Conservation (phyloP, 208 protist genomes). For the Trypanosoma platydactyli region DNA sequence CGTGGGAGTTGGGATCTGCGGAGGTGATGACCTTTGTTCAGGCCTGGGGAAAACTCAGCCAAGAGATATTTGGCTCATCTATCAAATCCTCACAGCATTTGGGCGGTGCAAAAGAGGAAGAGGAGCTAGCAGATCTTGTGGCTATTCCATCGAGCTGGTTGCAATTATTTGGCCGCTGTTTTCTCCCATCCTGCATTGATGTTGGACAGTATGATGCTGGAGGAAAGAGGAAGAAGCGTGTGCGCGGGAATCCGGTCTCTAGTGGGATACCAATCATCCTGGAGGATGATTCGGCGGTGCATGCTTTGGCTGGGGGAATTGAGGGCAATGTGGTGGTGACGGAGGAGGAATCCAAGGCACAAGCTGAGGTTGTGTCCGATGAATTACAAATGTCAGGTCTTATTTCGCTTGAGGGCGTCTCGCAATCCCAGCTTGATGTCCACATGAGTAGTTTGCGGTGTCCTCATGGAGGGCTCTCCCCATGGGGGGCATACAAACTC, state of each 20-base stretch:
- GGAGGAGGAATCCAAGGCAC: background rate
- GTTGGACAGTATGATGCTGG: slow-evolving; percentile 30
- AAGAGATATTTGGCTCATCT: slow-evolving; percentile 8
- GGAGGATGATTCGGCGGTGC: background rate
- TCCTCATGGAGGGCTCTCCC: slow-evolving; percentile 33
- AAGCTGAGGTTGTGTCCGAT: too few relatives aligned
- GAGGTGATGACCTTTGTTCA: slow-evolving; percentile 17
- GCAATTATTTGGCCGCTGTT: slow-evolving; percentile 53
- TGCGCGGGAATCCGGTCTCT: background rate
- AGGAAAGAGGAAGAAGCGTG: slow-evolving; percentile 37
- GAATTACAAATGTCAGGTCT: background rate
- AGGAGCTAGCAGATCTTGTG: slow-evolving; percentile 28
- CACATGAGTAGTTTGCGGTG: slow-evolving; percentile 23
- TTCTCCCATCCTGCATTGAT: slow-evolving; percentile 53
- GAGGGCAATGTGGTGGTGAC: background rate
- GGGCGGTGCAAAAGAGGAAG: background rate
- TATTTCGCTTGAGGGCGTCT: slow-evolving; percentile 8
- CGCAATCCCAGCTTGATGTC: background rate
- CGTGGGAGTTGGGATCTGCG: background rate
- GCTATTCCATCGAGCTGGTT: slow-evolving; percentile 70
- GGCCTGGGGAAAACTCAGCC: slow-evolving; percentile 12
- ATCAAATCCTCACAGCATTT: background rate
- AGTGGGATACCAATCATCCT: background rate
- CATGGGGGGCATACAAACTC: slow-evolving; percentile 63
- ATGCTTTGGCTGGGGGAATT: background rate